A percentile compares a stretch with the other conserved stretches of the same genome.
phyloP scores from a whole-genome alignment of 2,329 filamentous ascomycete genomes.

The Neurospora sp. region DNA sequence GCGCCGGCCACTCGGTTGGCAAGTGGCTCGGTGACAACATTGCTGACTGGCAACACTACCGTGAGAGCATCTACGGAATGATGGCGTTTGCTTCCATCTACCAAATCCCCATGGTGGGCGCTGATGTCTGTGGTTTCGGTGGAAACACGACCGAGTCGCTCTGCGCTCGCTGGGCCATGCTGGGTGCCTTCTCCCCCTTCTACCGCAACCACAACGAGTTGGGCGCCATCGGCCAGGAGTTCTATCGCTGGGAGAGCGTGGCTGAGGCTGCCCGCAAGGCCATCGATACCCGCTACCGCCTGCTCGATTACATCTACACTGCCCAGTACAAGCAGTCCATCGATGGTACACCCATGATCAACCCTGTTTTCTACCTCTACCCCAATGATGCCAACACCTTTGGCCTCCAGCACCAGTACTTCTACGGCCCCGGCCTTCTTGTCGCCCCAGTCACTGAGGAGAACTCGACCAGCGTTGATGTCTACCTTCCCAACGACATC shows the following conservation, averaged over 20 bases:
- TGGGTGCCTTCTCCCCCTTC: constrained; percentile 66
- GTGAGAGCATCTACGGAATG: constrained; percentile 46
- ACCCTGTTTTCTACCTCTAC: constrained; percentile 61
- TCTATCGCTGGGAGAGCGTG: constrained; percentile 57
- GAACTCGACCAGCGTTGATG: constrained; percentile 30
- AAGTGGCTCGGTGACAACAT: constrained; percentile 53
- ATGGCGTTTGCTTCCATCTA: constrained; percentile 54
- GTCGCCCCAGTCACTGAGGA: constrained; percentile 37
- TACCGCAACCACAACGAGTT: constrained; percentile 61
- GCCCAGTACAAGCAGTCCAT: constrained; percentile 50
- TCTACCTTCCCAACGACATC: constrained; percentile 36
- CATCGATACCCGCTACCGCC: constrained; percentile 57
- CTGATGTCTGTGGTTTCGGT: constrained; percentile 70
- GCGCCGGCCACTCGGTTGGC: constrained; percentile 54
- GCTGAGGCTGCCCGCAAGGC: constrained; percentile 51
- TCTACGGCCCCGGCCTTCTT: constrained; percentile 34
- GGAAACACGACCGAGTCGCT: constrained; percentile 56
- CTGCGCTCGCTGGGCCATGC: constrained; percentile 64
- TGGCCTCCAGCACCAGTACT: constrained; percentile 35
- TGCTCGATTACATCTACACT: constrained; percentile 69
- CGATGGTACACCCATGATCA: constrained; percentile 54
- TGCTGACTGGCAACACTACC: constrained; percentile 47
- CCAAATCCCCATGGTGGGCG: constrained; percentile 58
- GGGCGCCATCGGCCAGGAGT: constrained; percentile 51
- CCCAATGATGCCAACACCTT: constrained; percentile 35